Conservation (phyloP, 2,329 filamentous ascomycete species). For the Fusarium brachygibbosum region DNA sequence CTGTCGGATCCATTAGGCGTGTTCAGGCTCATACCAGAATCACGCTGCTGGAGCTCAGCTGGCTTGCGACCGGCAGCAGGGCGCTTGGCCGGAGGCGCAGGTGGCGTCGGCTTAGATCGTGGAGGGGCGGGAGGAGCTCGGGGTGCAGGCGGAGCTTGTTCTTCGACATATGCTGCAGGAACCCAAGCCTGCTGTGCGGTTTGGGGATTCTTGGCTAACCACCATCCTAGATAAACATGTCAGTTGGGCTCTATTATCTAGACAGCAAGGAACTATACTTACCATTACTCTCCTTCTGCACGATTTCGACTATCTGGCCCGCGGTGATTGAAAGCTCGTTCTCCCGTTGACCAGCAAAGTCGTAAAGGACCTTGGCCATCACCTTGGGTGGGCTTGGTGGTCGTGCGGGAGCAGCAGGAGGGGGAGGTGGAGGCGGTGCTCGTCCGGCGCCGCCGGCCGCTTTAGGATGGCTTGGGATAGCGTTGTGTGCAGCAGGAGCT, state of each 20-base stretch:
- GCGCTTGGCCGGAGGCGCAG: constrained; percentile 83
- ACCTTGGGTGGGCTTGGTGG: constrained; percentile 72
- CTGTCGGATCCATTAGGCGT: constrained; percentile 70
- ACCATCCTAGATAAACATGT: constrained; percentile 79
- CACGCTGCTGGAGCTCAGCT: constrained; percentile 76
- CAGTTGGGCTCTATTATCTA: constrained; percentile 45
- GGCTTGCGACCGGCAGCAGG: constrained; percentile 81
- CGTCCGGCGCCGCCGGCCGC: constrained; percentile 66
- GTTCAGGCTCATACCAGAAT: constrained; percentile 75
- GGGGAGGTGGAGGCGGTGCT: constrained; percentile 75
- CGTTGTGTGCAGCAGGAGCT: constrained; percentile 41
- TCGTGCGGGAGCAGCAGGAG: constrained; percentile 67
- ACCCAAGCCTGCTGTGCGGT: constrained; percentile 85
- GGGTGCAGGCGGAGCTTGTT: constrained; percentile 75
- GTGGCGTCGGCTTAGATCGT: constrained; percentile 76
- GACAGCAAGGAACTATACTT: constrained; percentile 54
- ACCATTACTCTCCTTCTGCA: constrained; percentile 98
- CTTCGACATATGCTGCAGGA: constrained; percentile 93
- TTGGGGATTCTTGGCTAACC: constrained; percentile 80
- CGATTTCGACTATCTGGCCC: constrained; percentile 86
- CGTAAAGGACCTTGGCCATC: constrained; percentile 91
- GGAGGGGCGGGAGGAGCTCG: constrained; percentile 76
- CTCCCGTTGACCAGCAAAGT: constrained; percentile 85
- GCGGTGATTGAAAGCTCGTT: constrained; percentile 87
- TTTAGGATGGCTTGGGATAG: constrained; percentile 65